These are phyloP conservation scores for Skeletonema menzelii DNA, from an alignment of 108 stramenopile genomes.

Conservation along the genomic window DNA sequence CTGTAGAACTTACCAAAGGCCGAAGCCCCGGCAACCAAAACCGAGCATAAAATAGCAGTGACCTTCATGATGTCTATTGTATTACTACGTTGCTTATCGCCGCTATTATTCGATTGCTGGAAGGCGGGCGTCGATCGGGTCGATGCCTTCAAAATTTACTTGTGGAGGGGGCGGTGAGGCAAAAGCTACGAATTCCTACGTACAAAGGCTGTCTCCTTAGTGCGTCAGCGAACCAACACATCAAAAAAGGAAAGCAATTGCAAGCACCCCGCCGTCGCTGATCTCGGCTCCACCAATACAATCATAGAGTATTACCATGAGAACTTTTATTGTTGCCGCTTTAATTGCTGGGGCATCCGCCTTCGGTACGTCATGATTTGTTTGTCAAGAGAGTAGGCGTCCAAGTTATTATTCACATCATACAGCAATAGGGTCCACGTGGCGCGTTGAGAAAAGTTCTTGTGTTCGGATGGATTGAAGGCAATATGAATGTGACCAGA, in stretches of 20 bases:
- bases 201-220: background rate
- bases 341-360: constrained; percentile 62
- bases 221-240: background rate
- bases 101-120: constrained; percentile 1
- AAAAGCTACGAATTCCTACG: background rate
- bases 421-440: background rate
- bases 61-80: constrained; percentile 58
- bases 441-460: background rate
- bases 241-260: constrained; percentile 1
- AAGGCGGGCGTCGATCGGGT: background rate
- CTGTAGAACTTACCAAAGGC: constrained; percentile 71
- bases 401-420: background rate
- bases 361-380: constrained; percentile 59
- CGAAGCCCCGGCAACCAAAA: constrained; percentile 64
- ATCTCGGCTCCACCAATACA: background rate
- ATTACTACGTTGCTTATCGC: constrained; percentile 1
- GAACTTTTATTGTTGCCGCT: constrained; percentile 52
- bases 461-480: background rate
- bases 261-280: background rate
- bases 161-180: background rate
- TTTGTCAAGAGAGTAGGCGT: background rate
- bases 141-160: background rate
- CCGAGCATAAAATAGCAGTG: constrained; percentile 56
- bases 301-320: constrained; percentile 48
- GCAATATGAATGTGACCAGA: background rate